A percentile compares a stretch with the other conserved stretches of the same genome.
Conservation (phyloP, 345 rosid genomes). For the Brassica incana region DNA sequence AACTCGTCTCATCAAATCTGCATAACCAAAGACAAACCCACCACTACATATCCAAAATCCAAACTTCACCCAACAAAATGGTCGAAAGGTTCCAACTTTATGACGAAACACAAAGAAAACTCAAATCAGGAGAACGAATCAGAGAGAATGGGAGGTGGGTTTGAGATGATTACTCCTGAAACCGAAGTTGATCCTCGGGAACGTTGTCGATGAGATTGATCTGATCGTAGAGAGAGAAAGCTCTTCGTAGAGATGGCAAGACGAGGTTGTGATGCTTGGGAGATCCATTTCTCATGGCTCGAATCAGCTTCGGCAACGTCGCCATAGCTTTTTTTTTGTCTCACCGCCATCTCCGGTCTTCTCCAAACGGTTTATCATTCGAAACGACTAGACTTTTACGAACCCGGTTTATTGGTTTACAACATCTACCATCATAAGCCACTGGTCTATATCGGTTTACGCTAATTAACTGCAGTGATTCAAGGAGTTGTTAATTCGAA, state of each 20-base stretch:
- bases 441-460: neutral
- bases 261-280: constrained; percentile 26
- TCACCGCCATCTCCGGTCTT: constrained; percentile 46
- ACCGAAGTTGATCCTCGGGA: constrained; percentile 91
- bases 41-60: no score
- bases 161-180: constrained; percentile 54
- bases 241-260: constrained; percentile 75
- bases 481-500: no score
- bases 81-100: neutral
- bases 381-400: neutral
- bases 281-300: constrained; percentile 36
- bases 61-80: neutral
- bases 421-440: neutral
- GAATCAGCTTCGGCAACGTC: constrained; percentile 48
- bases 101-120: neutral
- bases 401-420: constrained; percentile 12
- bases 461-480: neutral
- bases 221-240: constrained; percentile 92
- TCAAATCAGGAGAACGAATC: neutral
- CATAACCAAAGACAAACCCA: neutral
- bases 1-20: constrained; percentile 79
- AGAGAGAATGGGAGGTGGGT: neutral
- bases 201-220: constrained; percentile 84
- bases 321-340: constrained; percentile 48
- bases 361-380: neutral